Base-by-base conservation (phyloP, 2,329 filamentous ascomycete species). In the Didymella sp. region DNA sequence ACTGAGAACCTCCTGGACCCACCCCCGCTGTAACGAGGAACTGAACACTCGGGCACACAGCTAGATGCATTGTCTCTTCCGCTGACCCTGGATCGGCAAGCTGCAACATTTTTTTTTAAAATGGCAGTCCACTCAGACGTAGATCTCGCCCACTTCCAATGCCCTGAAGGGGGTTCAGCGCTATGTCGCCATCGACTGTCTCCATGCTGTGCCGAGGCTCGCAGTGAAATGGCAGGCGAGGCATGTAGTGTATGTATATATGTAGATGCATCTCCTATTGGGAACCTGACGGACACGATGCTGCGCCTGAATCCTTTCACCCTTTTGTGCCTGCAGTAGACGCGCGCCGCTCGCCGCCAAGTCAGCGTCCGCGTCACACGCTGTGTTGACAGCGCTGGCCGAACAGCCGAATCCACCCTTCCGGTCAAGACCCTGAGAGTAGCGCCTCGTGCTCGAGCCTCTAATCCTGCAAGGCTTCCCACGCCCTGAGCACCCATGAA, bases 261-360 rank as follows among this genome's bases (percentile, higher is more conserved):
- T 35, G n/a, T 9, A n/a, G 5, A 51, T 12, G 41, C 46, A n/a
- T 11, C 21, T 42, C 37, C 31, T 35, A 27, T 37, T 43, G 37
- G 19, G n/a, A 48, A 21, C 37, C 47, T 51, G 44, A 44, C 31
- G 31, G 38, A 57, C 31, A 48, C 43, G 48, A 40, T 12, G 47
- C 38, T 49, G 49, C 54, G 54, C 54, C 47, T 15, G 17, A 33
- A 27, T 42, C 37, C 41, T 45, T 21, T 31, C 11, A 31, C 47
- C 47, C 53, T 30, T 51, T 48, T 51, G 54, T 57, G 42, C 48
- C 54, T 57, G 54, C 54, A 57, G 35, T 25, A 41, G 38, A 41
- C 25, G 38, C 38, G 22, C 38, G 38, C 22, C 42, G 41, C 33
- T 41, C 31, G 33, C 17, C 22, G 48, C 28, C 5, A 31, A 50